Conservation (phyloP, 257 asterid genomes). For the Cordia subcordata region DNA sequence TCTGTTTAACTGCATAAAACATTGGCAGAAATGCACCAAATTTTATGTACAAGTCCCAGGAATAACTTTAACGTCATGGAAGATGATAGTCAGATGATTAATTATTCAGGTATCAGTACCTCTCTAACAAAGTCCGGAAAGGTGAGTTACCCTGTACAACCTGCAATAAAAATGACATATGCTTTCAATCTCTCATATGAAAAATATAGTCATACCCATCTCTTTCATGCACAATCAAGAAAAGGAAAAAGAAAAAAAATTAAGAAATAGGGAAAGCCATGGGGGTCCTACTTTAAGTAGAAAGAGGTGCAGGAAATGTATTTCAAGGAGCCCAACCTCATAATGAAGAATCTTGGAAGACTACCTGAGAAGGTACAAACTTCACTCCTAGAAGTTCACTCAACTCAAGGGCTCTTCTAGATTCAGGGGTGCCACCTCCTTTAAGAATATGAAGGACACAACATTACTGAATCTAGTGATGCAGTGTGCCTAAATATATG, state of each 20-base stretch:
- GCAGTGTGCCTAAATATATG: no score
- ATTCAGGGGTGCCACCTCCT: constrained; percentile 70
- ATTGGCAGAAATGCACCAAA: no score
- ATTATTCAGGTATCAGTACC: constrained; percentile 21
- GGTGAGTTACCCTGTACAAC: constrained; percentile 64
- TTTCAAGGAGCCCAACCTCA: background rate
- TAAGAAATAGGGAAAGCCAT: background rate
- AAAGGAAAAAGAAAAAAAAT: background rate
- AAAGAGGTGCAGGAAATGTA: no score
- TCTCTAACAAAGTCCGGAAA: constrained; percentile 46
- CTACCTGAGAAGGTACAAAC: constrained; percentile 55
- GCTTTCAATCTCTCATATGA: no score
- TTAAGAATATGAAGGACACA: constrained; percentile 1
- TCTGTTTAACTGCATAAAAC: no score
- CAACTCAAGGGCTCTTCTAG: constrained; percentile 53
- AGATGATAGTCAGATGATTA: no score
- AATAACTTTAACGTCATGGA: no score
- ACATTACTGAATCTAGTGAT: background rate
- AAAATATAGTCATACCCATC: no score
- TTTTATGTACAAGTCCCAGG: no score
- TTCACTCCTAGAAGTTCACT: constrained; percentile 47
- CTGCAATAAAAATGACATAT: constrained; percentile 11
- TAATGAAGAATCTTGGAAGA: constrained; percentile 1
- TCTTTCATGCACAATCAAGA: background rate
- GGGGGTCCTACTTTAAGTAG: no score